Evolutionary conservation across 257 asterid genomes (phyloP).

Genomic region (Solanum phureja): DNA sequence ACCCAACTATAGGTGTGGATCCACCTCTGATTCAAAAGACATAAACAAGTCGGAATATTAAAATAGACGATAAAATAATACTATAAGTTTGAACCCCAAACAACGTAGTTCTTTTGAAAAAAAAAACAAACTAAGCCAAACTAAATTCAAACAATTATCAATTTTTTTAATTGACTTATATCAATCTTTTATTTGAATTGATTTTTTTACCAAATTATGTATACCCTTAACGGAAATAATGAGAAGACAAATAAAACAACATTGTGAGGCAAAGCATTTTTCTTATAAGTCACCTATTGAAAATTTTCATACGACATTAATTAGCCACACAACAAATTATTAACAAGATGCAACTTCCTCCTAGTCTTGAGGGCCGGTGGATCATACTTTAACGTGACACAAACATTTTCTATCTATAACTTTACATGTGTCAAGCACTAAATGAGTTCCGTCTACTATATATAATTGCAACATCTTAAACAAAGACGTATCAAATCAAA

Average conservation of each 20-base stretch:
- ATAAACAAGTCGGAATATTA: no score
- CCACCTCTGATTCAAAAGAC: not conserved
- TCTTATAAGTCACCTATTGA: not conserved
- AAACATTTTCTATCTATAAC: no score
- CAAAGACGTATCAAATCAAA: not conserved
- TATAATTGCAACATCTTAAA: not conserved
- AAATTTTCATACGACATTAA: not conserved
- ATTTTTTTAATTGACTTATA: no score
- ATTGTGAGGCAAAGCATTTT: not conserved
- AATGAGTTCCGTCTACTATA: not conserved
- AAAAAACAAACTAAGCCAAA: no score
- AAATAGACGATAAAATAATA: no score
- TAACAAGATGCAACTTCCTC: not conserved
- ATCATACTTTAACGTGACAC: not conserved
- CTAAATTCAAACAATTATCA: not conserved
- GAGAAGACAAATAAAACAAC: not conserved
- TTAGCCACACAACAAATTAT: not conserved
- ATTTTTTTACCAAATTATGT: not conserved
- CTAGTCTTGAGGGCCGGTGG: not conserved
- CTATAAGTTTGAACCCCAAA: not conserved
- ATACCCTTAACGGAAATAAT: not conserved
- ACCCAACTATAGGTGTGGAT: no score
- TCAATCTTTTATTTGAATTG: no score
- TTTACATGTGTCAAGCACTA: not conserved
- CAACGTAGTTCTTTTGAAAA: not conserved